These are phyloP conservation scores for Rosa rugosa DNA, from an alignment of 306 rosid species.

Conservation along the genomic window DNA sequence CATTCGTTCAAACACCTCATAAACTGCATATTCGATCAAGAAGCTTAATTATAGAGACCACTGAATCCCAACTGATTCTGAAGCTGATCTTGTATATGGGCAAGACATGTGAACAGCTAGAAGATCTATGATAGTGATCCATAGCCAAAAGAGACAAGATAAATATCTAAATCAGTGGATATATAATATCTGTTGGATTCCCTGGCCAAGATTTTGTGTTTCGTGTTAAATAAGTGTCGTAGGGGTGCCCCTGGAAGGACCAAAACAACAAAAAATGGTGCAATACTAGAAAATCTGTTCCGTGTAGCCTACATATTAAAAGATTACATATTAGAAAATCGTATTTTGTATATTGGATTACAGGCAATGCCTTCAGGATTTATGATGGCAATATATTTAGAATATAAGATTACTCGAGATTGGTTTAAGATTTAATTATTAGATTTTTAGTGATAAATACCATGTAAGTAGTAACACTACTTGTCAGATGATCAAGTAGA, in stretches of 20 bases:
- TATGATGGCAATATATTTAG: too few species aligned
- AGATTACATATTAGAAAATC: too few species aligned
- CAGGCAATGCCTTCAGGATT: neutral
- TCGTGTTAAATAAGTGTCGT: neutral
- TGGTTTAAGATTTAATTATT: neutral
- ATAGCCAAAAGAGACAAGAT: neutral
- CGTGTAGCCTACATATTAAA: neutral
- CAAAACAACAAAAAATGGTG: neutral
- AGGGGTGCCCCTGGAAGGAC: neutral
- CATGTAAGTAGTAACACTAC: neutral
- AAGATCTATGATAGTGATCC: neutral
- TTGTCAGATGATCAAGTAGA: too few species aligned
- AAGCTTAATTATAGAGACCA: neutral
- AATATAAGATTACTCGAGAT: neutral
- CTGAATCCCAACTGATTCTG: neutral
- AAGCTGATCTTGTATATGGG: neutral
- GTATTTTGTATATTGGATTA: neutral
- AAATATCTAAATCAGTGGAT: neutral
- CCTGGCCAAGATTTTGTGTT: neutral
- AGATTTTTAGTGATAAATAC: neutral
- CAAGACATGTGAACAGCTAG: neutral
- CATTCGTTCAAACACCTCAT: constrained; percentile 59
- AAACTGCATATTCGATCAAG: constrained; percentile 24
- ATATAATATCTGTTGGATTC: neutral
- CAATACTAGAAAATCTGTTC: neutral